Conservation (phyloP, 228 moss, liverwort and hornwort genomes). For the Sphagnum magellanicum region DNA sequence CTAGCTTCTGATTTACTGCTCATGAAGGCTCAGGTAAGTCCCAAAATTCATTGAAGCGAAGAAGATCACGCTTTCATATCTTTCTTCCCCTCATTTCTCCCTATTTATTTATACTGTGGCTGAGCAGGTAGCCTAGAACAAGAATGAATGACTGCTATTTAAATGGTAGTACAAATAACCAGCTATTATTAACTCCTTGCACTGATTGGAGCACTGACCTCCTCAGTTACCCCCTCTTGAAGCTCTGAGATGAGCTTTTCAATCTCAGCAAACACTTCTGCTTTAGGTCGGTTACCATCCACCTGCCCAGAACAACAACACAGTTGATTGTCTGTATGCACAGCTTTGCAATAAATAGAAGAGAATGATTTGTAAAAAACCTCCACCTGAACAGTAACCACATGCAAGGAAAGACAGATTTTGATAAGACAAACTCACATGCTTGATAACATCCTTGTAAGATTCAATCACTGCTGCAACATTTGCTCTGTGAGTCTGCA, state of each 20-base stretch:
- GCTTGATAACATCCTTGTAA: constrained; percentile 59
- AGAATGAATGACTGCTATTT: neutral
- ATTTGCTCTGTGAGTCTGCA: constrained; percentile 64
- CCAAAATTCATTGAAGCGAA: neutral
- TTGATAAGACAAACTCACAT: constrained; percentile 23
- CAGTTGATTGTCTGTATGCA: neutral
- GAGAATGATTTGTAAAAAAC: neutral
- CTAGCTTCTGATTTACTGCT: neutral
- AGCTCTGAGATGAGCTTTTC: constrained; percentile 50
- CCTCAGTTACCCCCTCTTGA: constrained; percentile 42
- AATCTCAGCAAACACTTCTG: constrained; percentile 76
- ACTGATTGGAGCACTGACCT: constrained; percentile 41
- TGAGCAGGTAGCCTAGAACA: neutral
- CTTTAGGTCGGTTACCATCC: constrained; percentile 92
- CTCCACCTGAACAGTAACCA: too few species aligned
- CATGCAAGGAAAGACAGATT: neutral
- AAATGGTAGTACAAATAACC: neutral
- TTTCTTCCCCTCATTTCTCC: neutral
- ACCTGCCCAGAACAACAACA: constrained; percentile 32
- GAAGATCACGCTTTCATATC: neutral
- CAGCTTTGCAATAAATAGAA: too few species aligned
- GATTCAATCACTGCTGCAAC: constrained; percentile 65
- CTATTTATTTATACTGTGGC: too few species aligned
- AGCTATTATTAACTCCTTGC: constrained; percentile 29
- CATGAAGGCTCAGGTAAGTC: neutral